Conservation (phyloP, 2,329 filamentous ascomycete species). For the Colletotrichum higginsianum region DNA sequence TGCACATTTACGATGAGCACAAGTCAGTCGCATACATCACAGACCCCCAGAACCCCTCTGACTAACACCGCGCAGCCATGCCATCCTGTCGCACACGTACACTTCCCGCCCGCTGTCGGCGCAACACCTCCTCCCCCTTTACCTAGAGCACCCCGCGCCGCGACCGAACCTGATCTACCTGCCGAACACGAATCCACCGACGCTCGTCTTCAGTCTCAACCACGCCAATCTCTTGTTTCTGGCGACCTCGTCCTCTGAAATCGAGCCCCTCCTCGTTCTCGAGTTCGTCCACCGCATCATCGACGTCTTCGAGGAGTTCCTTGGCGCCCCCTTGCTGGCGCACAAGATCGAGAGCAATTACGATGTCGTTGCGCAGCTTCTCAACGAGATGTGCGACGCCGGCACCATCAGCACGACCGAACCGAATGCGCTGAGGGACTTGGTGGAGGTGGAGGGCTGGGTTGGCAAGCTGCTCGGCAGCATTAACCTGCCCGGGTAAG, state of each 20-base stretch:
- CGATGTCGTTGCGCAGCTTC: slow-evolving; percentile 92
- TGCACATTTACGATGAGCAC: slow-evolving; percentile 97
- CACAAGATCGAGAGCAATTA: slow-evolving; percentile 91
- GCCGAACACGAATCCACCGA: slow-evolving; percentile 84
- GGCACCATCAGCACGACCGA: slow-evolving; percentile 93
- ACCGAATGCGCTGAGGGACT: slow-evolving; percentile 90
- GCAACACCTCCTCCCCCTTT: slow-evolving; percentile 84
- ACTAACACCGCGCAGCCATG: slow-evolving; percentile 69
- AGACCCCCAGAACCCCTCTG: background rate
- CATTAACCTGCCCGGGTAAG: slow-evolving; percentile 84
- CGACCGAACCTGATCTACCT: slow-evolving; percentile 91
- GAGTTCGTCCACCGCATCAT: slow-evolving; percentile 95
- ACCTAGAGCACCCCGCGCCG: slow-evolving; percentile 84
- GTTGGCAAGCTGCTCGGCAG: slow-evolving; percentile 91
- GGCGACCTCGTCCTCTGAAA: slow-evolving; percentile 86
- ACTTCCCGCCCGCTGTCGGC: slow-evolving; percentile 85
- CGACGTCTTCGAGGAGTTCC: slow-evolving; percentile 94
- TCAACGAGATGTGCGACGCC: slow-evolving; percentile 97
- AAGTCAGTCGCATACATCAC: slow-evolving; percentile 71
- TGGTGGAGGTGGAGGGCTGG: slow-evolving; percentile 92
- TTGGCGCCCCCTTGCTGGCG: slow-evolving; percentile 88
- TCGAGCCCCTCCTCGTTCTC: slow-evolving; percentile 89
- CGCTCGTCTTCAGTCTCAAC: slow-evolving; percentile 88
- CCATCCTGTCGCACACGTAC: slow-evolving; percentile 92
- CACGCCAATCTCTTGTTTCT: slow-evolving; percentile 91